phyloP scores from a whole-genome alignment of 768 basidiomycete genomes.

The Suillus subaureus region DNA sequence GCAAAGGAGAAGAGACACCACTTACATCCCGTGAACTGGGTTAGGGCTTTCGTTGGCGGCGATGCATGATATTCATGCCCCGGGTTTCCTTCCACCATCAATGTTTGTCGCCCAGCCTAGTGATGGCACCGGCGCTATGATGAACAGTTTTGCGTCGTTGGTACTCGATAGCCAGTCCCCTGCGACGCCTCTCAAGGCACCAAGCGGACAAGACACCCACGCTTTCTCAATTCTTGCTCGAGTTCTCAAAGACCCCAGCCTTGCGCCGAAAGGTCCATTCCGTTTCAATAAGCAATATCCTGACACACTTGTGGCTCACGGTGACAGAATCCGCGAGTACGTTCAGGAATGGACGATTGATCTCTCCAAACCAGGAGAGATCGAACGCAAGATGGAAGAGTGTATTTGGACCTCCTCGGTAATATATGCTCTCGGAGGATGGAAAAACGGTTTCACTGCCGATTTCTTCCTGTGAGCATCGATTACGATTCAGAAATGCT shows the following conservation, averaged over 20 bases:
- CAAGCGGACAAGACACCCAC: slow-evolving; percentile 18
- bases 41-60: slow-evolving; percentile 28
- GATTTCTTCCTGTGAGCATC: slow-evolving; percentile 55
- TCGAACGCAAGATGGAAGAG: slow-evolving; percentile 63
- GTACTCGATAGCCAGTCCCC: slow-evolving; percentile 9
- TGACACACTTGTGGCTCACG: slow-evolving; percentile 4
- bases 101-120: slow-evolving; percentile 13
- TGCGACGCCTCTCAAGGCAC: background rate
- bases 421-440: slow-evolving; percentile 59
- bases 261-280: slow-evolving; percentile 16
- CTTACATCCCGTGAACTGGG: background rate
- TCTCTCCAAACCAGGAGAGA: slow-evolving; percentile 34
- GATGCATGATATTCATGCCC: slow-evolving; percentile 35
- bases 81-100: slow-evolving; percentile 33
- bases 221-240: slow-evolving; percentile 54
- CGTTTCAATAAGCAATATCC: slow-evolving; percentile 26
- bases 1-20: background rate
- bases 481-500: background rate
- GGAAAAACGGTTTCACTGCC: slow-evolving; percentile 43
- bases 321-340: slow-evolving; percentile 15
- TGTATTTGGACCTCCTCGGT: slow-evolving; percentile 55
- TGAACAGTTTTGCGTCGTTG: slow-evolving; percentile 12
- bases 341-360: slow-evolving; percentile 49
- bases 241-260: slow-evolving; percentile 48
- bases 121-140: slow-evolving; percentile 1